Conservation (phyloP, 1,284 basidiomycete species). For the Austroboletus novae-zelandiae region DNA sequence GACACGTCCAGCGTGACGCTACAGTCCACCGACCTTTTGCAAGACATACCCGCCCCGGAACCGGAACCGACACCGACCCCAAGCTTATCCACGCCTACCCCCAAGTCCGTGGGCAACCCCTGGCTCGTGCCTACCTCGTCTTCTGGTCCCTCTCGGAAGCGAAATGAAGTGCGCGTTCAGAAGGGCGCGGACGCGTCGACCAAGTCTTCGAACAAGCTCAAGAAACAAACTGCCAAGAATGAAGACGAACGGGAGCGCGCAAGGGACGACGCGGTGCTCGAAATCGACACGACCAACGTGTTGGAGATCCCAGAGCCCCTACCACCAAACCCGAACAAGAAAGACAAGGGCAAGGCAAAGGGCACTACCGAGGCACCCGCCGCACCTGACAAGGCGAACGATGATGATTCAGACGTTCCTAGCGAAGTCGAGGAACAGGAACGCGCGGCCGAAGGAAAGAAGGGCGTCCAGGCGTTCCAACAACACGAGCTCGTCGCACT, state of each 20-base stretch:
- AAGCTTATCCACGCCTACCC: conserved; percentile 14
- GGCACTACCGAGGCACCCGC: neutral
- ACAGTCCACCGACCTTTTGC: conserved; percentile 55
- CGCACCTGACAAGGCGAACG: neutral
- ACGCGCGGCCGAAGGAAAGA: conserved; percentile 41
- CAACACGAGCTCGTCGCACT: conserved; percentile 89
- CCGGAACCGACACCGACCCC: conserved; percentile 25
- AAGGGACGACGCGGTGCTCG: conserved; percentile 73
- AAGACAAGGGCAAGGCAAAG: conserved; percentile 20
- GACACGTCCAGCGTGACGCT: conserved; percentile 70
- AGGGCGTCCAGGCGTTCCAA: conserved; percentile 64
- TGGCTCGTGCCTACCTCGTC: conserved; percentile 21
- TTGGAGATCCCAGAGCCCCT: conserved; percentile 37
- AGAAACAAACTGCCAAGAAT: conserved; percentile 58
- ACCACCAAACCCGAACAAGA: conserved; percentile 9
- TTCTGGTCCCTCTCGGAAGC: conserved; percentile 37
- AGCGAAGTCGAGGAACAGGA: conserved; percentile 73
- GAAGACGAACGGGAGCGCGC: conserved; percentile 55
- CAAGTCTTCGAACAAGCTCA: conserved; percentile 70
- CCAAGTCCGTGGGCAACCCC: conserved; percentile 15
- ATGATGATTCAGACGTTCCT: conserved; percentile 48
- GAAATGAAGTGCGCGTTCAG: conserved; percentile 66
- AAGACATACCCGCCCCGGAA: conserved; percentile 20
- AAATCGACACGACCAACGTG: conserved; percentile 64
- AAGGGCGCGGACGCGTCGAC: conserved; percentile 58